Conservation (phyloP, 2,329 filamentous ascomycete species). For the Colletotrichum acutatum region DNA sequence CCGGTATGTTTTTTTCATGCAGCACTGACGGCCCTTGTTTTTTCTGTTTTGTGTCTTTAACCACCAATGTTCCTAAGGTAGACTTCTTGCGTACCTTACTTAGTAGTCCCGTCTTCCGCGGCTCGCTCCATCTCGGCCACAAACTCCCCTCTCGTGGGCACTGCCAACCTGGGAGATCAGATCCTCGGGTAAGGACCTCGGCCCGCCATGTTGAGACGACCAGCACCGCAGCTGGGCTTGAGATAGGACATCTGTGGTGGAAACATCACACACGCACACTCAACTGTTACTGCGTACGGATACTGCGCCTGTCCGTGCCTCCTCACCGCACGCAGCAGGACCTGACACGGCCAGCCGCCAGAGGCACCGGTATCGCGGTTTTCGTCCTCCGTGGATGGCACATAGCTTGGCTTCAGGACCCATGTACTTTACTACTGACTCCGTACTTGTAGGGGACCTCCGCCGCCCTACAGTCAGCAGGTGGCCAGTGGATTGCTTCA, state of each 20-base stretch:
- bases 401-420: neutral
- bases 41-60: neutral
- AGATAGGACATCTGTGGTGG: neutral
- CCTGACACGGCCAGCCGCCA: neutral
- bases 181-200: neutral
- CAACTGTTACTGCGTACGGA: neutral
- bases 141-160: neutral
- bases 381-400: neutral
- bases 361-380: slow-evolving; percentile 5
- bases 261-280: neutral
- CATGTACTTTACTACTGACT: neutral
- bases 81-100: neutral
- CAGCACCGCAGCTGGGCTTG: neutral
- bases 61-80: neutral
- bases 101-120: neutral
- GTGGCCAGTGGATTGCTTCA: slow-evolving; percentile 23
- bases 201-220: slow-evolving; percentile 1
- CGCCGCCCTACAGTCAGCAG: slow-evolving; percentile 22
- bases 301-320: neutral
- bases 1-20: neutral
- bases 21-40: neutral
- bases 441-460: slow-evolving; percentile 21
- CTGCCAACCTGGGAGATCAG: neutral
- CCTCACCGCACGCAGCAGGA: neutral
- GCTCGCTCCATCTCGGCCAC: neutral